phyloP scores from a whole-genome alignment of 176 grass and related monocot genomes.

The Zoysia pacifica region DNA sequence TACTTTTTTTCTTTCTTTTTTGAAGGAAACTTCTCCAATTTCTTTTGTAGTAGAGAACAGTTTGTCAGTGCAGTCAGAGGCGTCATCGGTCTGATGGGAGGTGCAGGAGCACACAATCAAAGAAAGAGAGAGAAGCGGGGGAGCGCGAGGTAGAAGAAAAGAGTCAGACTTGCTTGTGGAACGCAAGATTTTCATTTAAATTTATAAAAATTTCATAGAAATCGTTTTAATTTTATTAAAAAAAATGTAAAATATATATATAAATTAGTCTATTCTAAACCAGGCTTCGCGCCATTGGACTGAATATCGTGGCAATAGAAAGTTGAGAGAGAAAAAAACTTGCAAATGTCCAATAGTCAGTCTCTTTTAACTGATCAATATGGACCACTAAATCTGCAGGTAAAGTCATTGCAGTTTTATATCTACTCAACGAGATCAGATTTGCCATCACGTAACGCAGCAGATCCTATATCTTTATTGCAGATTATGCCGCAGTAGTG shows the following conservation, averaged over 20 bases:
- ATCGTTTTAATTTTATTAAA: too few species aligned
- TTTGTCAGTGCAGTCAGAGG: not conserved
- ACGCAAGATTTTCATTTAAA: too few species aligned
- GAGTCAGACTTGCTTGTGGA: too few species aligned
- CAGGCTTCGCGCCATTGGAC: too few species aligned
- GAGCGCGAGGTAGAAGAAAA: too few species aligned
- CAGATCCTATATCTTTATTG: conserved; percentile 14
- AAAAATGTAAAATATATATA: too few species aligned
- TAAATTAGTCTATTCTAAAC: too few species aligned
- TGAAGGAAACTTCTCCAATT: conserved; percentile 17
- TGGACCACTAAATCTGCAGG: not conserved
- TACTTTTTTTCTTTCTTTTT: conserved; percentile 12
- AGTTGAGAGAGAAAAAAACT: not conserved
- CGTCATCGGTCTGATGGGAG: too few species aligned
- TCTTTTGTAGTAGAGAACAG: conserved; percentile 43
- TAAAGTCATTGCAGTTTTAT: conserved; percentile 25
- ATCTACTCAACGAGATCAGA: not conserved
- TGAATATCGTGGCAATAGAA: too few species aligned
- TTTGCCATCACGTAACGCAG: not conserved
- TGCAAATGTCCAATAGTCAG: not conserved
- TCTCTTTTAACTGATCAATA: not conserved
- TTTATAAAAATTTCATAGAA: too few species aligned
- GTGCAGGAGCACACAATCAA: too few species aligned
- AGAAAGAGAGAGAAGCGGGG: too few species aligned
- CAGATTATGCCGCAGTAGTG: conserved; percentile 3